phyloP scores from a whole-genome alignment of 768 basidiomycete genomes.

The Tricholoma terreum region DNA sequence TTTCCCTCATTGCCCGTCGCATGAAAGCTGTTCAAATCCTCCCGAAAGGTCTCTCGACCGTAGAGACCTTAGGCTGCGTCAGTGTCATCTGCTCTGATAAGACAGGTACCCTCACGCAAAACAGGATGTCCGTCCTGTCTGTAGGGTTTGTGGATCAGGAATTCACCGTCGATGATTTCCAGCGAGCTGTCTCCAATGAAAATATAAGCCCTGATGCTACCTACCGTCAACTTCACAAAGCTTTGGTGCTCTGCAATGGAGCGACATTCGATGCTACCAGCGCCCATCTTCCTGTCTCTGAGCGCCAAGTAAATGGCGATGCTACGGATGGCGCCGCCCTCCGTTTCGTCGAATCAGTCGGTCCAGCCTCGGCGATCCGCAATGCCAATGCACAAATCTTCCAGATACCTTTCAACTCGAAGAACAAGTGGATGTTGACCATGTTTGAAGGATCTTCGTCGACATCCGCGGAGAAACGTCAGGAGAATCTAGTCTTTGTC shows the following conservation, averaged over 20 bases:
- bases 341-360: constrained; percentile 40
- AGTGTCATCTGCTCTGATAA: constrained; percentile 55
- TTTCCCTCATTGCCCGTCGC: constrained; percentile 23
- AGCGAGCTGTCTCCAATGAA: constrained; percentile 6
- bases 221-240: constrained; percentile 26
- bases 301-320: constrained; percentile 41
- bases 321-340: constrained; percentile 54
- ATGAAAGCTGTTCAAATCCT: constrained; percentile 14
- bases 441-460: constrained; percentile 22
- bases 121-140: constrained; percentile 55
- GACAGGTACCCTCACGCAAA: constrained; percentile 60
- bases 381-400: constrained; percentile 24
- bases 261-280: constrained; percentile 44
- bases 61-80: constrained; percentile 65
- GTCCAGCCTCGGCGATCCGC: constrained; percentile 20
- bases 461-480: constrained; percentile 4
- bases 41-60: constrained; percentile 53
- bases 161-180: constrained; percentile 26
- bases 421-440: constrained; percentile 59
- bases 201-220: constrained; percentile 4
- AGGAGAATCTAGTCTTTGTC: constrained; percentile 36
- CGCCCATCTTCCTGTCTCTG: constrained; percentile 23
- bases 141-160: constrained; percentile 36
- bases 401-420: constrained; percentile 45
- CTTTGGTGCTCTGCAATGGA: constrained; percentile 53